phyloP scores from a whole-genome alignment of 164 flowering plant genomes.

The Vitis amurensis region DNA sequence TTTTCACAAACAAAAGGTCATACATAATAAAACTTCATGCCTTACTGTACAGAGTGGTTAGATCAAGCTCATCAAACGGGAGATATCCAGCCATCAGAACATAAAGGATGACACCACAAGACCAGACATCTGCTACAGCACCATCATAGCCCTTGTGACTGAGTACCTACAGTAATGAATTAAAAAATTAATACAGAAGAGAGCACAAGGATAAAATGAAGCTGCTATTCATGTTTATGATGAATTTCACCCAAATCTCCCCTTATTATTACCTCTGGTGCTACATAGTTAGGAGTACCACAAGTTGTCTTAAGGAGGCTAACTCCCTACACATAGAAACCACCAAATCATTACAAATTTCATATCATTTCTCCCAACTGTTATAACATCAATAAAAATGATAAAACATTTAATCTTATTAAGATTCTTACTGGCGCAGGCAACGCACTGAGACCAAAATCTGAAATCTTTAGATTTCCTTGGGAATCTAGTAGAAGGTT shows the following conservation, averaged over 20 bases:
- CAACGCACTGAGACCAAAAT: constrained; percentile 96
- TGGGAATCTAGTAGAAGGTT: constrained; percentile 92
- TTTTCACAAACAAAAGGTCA: neutral
- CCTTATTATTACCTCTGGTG: constrained; percentile 78
- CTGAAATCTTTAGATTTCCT: constrained; percentile 92
- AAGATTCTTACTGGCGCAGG: constrained; percentile 65
- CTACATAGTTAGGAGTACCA: constrained; percentile 99
- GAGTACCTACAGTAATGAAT: constrained; percentile 61
- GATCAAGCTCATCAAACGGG: constrained; percentile 96
- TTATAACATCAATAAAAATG: neutral
- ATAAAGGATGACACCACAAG: constrained; percentile 97
- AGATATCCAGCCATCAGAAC: constrained; percentile 95
- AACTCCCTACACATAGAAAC: constrained; percentile 61
- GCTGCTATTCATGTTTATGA: too few species aligned
- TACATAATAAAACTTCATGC: constrained; percentile 34
- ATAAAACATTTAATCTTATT: neutral
- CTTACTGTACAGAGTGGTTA: constrained; percentile 87
- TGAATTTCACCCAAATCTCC: neutral
- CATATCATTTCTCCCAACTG: neutral
- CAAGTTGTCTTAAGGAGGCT: constrained; percentile 93
- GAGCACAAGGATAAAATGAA: neutral
- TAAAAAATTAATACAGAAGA: neutral
- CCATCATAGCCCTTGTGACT: constrained; percentile 96
- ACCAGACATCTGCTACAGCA: constrained; percentile 94
- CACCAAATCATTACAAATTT: neutral